These are phyloP conservation scores for Sporothrix schenckii DNA, from an alignment of 2,329 filamentous ascomycete species.

Conservation along the genomic window DNA sequence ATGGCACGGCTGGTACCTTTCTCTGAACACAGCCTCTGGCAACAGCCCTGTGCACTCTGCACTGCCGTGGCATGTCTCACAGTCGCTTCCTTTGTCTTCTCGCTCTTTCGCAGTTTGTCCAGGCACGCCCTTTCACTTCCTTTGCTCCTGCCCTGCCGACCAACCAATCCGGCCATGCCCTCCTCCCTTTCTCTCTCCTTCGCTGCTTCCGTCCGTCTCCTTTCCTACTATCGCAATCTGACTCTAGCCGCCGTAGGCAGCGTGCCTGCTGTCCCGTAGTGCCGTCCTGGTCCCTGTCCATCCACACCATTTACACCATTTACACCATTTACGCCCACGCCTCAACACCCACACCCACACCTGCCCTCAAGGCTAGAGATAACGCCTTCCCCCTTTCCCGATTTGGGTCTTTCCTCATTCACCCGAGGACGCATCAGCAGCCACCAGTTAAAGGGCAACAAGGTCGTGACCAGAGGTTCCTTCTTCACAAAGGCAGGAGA, in stretches of 20 bases:
- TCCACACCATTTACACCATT: background rate
- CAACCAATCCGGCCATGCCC: conserved; percentile 23
- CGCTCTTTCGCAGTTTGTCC: too few species aligned
- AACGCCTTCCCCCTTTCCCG: conserved; percentile 9
- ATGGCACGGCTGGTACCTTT: background rate
- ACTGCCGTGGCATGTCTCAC: too few species aligned
- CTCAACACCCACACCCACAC: background rate
- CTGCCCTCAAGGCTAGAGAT: background rate
- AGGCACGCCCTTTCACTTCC: background rate
- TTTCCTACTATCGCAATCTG: conserved; percentile 5
- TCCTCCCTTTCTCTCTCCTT: background rate
- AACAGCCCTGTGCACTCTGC: too few species aligned
- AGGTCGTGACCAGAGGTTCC: background rate
- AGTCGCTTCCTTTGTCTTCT: too few species aligned
- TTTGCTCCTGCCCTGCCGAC: conserved; percentile 19
- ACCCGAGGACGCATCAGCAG: conserved; percentile 23
- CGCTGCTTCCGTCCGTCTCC: background rate
- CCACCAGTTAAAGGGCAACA: conserved; percentile 2
- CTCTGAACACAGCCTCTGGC: background rate
- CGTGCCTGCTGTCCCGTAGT: conserved; percentile 1
- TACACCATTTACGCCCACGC: background rate
- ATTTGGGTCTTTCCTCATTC: conserved; percentile 7
- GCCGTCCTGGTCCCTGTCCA: background rate
- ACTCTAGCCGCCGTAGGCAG: conserved; percentile 15
- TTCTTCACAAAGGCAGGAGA: background rate